phyloP scores from a whole-genome alignment of 23 red algal genomes.

The Agarophyton chilense region DNA sequence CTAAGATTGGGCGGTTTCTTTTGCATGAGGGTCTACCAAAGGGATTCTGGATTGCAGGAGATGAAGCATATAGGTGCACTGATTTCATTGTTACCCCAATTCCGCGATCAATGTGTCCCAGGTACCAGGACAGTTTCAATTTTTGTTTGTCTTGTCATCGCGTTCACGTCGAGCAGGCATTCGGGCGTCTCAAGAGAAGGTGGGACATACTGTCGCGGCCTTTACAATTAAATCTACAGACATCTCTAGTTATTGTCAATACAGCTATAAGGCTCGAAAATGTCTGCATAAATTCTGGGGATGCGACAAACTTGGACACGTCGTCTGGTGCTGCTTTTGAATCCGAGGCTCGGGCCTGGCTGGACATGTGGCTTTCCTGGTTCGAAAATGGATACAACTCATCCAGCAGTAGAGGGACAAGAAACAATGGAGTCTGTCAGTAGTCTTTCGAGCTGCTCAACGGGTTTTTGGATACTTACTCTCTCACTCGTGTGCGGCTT shows the following conservation, averaged over 20 bases:
- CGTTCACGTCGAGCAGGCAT: conserved; percentile 4
- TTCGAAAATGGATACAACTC: no score
- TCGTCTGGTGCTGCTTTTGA: no score
- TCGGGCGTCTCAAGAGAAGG: neutral
- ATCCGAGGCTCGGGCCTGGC: no score
- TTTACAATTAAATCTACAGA: neutral
- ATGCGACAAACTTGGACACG: no score
- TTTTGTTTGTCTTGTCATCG: neutral
- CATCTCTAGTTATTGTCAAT: no score
- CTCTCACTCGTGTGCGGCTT: no score
- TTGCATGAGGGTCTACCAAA: neutral
- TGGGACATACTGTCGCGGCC: neutral
- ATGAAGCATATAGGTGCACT: conserved; percentile 15
- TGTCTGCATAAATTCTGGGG: neutral
- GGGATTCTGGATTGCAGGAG: conserved; percentile 20
- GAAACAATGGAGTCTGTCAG: no score
- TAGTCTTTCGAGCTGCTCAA: no score
- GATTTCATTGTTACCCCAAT: conserved; percentile 7
- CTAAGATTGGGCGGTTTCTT: neutral
- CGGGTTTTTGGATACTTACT: no score
- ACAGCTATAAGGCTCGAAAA: neutral
- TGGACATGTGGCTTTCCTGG: no score
- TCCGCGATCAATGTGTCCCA: neutral
- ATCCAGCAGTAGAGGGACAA: no score
- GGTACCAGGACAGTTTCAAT: neutral